A percentile compares a stretch with the other conserved stretches of the same genome.
Evolutionary conservation across 1,284 basidiomycete species (phyloP).

Genomic region (Ceratobasidium sp.): DNA sequence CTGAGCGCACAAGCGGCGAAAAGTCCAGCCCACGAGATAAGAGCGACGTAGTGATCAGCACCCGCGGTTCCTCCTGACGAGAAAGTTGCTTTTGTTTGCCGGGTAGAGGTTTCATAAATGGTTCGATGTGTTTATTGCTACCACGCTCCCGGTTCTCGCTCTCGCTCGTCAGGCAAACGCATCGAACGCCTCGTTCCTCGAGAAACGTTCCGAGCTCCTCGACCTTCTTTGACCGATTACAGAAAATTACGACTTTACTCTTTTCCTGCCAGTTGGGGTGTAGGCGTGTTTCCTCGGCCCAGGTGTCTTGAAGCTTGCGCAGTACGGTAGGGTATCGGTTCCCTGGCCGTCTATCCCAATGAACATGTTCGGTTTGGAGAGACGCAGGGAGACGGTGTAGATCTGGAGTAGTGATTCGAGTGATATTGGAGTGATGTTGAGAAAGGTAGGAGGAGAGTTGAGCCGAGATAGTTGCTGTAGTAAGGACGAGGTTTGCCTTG

Average conservation of each 20-base stretch:
- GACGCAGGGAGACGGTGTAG: slow-evolving; percentile 81
- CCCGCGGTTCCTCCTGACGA: slow-evolving; percentile 63
- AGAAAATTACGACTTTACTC: slow-evolving; percentile 80
- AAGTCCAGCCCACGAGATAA: slow-evolving; percentile 94
- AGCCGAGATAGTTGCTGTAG: slow-evolving; percentile 88
- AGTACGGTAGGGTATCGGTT: slow-evolving; percentile 75
- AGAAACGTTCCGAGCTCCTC: slow-evolving; percentile 71
- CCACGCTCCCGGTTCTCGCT: slow-evolving; percentile 75
- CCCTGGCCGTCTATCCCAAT: slow-evolving; percentile 73
- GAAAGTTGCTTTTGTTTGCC: slow-evolving; percentile 10
- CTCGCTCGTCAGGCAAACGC: slow-evolving; percentile 72
- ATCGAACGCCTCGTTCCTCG: slow-evolving; percentile 70
- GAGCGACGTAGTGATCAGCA: slow-evolving; percentile 89
- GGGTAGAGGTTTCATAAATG: slow-evolving; percentile 68
- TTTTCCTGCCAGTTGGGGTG: slow-evolving; percentile 48
- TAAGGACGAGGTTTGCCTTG: slow-evolving; percentile 78
- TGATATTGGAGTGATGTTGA: slow-evolving; percentile 69
- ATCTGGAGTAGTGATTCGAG: slow-evolving; percentile 79
- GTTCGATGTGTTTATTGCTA: slow-evolving; percentile 76
- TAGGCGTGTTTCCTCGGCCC: slow-evolving; percentile 73
- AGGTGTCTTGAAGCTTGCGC: slow-evolving; percentile 73
- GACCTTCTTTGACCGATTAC: slow-evolving; percentile 79
- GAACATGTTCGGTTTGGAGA: slow-evolving; percentile 78
- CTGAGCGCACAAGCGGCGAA: slow-evolving; percentile 76
- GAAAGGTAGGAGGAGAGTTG: slow-evolving; percentile 77